phyloP scores from a whole-genome alignment of 2,329 filamentous ascomycete species.

The Eutypa lata region DNA sequence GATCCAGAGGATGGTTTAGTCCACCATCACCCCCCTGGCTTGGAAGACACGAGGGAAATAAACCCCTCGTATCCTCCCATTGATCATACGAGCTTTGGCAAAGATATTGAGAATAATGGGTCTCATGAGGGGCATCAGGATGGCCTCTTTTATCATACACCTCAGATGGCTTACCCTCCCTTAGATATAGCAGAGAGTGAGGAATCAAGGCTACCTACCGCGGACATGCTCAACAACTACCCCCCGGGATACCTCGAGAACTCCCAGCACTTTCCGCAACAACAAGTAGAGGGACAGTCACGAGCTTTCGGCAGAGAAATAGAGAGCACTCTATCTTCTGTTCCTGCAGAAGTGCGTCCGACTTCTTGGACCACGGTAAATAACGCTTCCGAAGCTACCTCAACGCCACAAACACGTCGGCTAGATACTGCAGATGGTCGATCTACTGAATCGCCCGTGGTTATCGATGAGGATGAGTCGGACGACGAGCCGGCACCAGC shows the following conservation, averaged over 20 bases:
- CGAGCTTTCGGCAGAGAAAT: slow-evolving; percentile 2
- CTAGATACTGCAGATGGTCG: slow-evolving; percentile 17
- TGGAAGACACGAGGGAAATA: background rate
- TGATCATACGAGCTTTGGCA: background rate
- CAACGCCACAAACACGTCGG: slow-evolving; percentile 11
- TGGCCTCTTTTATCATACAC: slow-evolving; percentile 2
- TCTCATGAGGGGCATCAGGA: slow-evolving; percentile 3
- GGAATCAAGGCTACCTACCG: background rate
- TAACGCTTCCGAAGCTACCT: slow-evolving; percentile 8
- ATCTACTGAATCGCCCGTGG: slow-evolving; percentile 23
- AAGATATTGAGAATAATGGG: slow-evolving; percentile 1
- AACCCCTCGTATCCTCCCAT: background rate
- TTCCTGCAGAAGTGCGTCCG: slow-evolving; percentile 4
- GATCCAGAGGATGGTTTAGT: no score
- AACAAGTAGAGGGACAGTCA: slow-evolving; percentile 4
- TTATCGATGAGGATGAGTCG: slow-evolving; percentile 27
- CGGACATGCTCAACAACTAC: slow-evolving; percentile 17
- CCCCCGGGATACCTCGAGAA: slow-evolving; percentile 21
- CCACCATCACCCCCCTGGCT: background rate
- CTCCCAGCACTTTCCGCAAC: slow-evolving; percentile 4
- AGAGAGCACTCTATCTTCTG: background rate
- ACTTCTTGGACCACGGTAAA: slow-evolving; percentile 26
- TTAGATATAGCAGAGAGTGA: slow-evolving; percentile 13
- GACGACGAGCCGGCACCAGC: slow-evolving; percentile 18
- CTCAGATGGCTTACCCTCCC: slow-evolving; percentile 15